A percentile compares a stretch with the other conserved stretches of the same genome.
Evolutionary conservation across 495 filamentous ascomycete genomes (phyloP).

Genomic region (Xylaria scruposa): DNA sequence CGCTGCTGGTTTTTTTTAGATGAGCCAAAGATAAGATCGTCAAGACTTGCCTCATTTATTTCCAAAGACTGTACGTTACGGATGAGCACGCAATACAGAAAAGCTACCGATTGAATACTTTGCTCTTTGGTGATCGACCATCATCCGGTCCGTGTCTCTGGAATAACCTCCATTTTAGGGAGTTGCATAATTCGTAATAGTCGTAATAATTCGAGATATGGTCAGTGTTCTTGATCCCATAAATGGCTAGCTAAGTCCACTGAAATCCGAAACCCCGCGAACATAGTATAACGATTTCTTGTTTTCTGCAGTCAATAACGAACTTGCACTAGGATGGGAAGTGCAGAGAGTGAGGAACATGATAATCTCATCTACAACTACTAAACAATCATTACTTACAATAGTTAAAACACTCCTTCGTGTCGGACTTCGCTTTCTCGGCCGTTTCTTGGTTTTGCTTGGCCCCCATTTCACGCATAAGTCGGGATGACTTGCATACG

Average conservation of each 20-base stretch:
- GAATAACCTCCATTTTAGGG: neutral
- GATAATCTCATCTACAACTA: neutral
- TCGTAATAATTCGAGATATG: neutral
- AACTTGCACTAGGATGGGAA: neutral
- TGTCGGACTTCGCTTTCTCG: neutral
- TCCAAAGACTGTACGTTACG: neutral
- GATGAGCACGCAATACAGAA: neutral
- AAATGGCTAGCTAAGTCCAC: neutral
- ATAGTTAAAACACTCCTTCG: neutral
- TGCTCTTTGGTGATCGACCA: neutral
- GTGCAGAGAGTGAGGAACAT: neutral
- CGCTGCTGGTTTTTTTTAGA: neutral
- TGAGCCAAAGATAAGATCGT: neutral
- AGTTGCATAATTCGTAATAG: constrained; percentile 9
- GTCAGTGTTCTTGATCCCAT: neutral
- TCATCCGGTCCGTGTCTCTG: neutral
- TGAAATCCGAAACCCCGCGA: neutral
- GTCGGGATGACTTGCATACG: neutral
- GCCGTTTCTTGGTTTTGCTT: neutral
- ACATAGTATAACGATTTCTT: neutral
- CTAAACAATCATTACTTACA: neutral
- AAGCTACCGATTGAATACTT: neutral
- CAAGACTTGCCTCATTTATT: neutral
- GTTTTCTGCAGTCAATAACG: neutral
- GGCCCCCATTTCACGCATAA: constrained; percentile 7